Evolutionary conservation across 352 stramenopile species (phyloP).

Genomic region (Nothophytophthora sp.): DNA sequence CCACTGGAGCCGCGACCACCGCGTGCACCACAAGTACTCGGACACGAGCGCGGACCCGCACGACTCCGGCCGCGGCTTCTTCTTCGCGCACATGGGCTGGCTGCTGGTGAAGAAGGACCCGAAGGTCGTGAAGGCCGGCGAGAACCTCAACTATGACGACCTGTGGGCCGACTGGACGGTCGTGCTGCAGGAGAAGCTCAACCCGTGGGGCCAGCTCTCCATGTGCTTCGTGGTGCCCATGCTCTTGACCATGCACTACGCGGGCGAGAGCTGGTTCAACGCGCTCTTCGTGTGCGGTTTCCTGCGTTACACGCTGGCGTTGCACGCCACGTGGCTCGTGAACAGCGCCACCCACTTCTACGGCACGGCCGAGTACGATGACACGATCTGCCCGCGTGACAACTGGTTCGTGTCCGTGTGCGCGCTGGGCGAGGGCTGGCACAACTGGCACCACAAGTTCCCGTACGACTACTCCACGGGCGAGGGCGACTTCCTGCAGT

Average conservation of each 20-base stretch:
- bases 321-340: conserved; percentile 98
- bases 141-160: conserved; percentile 97
- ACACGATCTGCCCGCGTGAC: conserved; percentile 95
- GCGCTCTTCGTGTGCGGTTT: conserved; percentile 96
- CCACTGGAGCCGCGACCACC: conserved; percentile 98
- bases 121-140: conserved; percentile 86
- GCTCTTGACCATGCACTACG: conserved; percentile 84
- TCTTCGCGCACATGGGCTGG: conserved; percentile 99
- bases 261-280: conserved; percentile 95
- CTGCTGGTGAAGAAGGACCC: conserved; percentile 98
- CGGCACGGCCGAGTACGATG: conserved; percentile 97
- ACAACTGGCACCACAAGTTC: conserved; percentile 99
- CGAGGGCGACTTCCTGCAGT: conserved; percentile 94
- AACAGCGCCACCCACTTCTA: conserved; percentile 99
- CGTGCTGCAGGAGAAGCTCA: conserved; percentile 95
- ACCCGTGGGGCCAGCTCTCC: conserved; percentile 97
- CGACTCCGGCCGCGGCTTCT: conserved; percentile 98
- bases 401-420: conserved; percentile 97
- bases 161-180: conserved; percentile 96
- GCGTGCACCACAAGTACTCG: conserved; percentile 99
- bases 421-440: conserved; percentile 97
- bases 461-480: conserved; percentile 99
- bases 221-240: conserved; percentile 98
- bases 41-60: conserved; percentile 95
- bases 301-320: conserved; percentile 93